Evolutionary conservation across 106 monocot species (phyloP).

Genomic region (Apostasia ramifera): DNA sequence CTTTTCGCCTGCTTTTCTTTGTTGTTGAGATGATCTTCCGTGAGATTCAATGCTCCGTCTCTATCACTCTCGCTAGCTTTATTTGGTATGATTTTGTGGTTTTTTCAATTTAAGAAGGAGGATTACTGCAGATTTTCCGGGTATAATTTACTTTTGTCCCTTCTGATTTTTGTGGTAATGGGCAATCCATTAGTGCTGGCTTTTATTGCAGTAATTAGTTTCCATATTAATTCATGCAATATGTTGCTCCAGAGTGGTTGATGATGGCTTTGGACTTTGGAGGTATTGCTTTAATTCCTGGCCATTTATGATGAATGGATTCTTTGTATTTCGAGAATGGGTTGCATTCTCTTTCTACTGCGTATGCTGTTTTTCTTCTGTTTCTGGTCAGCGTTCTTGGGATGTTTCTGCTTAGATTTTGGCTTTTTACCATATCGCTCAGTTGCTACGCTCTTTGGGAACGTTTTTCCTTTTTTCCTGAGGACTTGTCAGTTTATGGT

Average conservation of each 20-base stretch:
- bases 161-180: too few relatives aligned
- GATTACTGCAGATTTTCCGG: too few relatives aligned
- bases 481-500: neutral
- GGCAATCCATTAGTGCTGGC: neutral
- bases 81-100: too few relatives aligned
- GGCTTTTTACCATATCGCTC: neutral
- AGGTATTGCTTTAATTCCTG: constrained; percentile 1
- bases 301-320: neutral
- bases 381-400: neutral
- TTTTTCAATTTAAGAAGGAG: neutral
- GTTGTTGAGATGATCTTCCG: too few relatives aligned
- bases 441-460: neutral
- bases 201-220: constrained; percentile 2
- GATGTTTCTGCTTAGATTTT: neutral
- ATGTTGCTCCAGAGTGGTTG: constrained; percentile 4
- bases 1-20: too few relatives aligned
- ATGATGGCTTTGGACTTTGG: constrained; percentile 1
- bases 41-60: too few relatives aligned
- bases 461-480: neutral
- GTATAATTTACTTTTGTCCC: too few relatives aligned
- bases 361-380: neutral
- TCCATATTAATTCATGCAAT: neutral
- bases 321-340: neutral
- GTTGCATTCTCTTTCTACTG: neutral
- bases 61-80: too few relatives aligned